These are phyloP conservation scores for Claviceps cyperi DNA, from an alignment of 2,329 filamentous ascomycete genomes.

Conservation along the genomic window DNA sequence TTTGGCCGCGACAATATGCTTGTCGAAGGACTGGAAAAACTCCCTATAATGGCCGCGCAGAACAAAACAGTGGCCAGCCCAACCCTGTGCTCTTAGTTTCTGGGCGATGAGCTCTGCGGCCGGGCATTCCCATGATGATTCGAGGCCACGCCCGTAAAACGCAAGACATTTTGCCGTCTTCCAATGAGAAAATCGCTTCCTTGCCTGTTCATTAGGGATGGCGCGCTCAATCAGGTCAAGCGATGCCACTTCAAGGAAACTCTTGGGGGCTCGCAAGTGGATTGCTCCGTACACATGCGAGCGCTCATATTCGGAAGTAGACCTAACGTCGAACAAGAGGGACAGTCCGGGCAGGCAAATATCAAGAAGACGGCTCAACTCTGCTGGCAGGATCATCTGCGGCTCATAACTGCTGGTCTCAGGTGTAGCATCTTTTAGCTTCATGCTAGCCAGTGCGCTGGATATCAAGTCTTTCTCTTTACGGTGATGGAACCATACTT, in stretches of 20 bases:
- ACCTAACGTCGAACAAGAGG: constrained; percentile 36
- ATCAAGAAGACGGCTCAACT: constrained; percentile 35
- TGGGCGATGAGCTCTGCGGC: constrained; percentile 28
- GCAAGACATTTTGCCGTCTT: constrained; percentile 32
- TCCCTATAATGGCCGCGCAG: constrained; percentile 42
- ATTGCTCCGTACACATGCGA: constrained; percentile 38
- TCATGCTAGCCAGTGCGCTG: constrained; percentile 29
- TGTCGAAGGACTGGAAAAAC: constrained; percentile 37
- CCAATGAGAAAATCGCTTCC: constrained; percentile 31
- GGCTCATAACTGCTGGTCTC: constrained; percentile 17
- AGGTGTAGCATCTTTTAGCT: constrained; percentile 21
- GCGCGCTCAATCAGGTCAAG: constrained; percentile 37
- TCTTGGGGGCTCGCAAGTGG: constrained; percentile 35
- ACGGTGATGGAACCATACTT: constrained; percentile 42
- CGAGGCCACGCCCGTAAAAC: constrained; percentile 36
- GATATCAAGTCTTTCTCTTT: constrained; percentile 33
- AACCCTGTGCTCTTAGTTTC: constrained; percentile 32
- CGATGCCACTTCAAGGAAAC: constrained; percentile 31
- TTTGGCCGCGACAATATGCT: constrained; percentile 30
- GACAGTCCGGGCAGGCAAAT: constrained; percentile 31
- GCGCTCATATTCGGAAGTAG: constrained; percentile 29
- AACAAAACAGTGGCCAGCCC: constrained; percentile 37
- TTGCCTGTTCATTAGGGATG: constrained; percentile 33
- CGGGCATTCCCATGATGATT: constrained; percentile 37
- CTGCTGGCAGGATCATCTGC: constrained; percentile 36